Evolutionary conservation across 1,284 basidiomycete genomes (phyloP).

Genomic region (Ustilago trichophora): DNA sequence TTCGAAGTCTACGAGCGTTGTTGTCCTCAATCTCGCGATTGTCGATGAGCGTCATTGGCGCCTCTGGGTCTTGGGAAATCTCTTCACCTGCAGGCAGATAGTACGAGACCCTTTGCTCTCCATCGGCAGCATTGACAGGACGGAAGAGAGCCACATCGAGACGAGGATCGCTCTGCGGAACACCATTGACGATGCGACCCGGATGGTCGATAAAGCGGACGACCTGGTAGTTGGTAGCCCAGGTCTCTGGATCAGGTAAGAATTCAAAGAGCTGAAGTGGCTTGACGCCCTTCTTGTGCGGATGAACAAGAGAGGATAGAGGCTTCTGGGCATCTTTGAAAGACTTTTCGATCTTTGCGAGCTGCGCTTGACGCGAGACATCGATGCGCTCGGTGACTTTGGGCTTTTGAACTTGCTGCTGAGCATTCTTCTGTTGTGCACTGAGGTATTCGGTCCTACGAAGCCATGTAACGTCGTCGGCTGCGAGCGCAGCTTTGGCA

Average conservation of each 20-base stretch:
- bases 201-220: constrained; percentile 63
- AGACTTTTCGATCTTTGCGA: constrained; percentile 59
- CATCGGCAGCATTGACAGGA: constrained; percentile 49
- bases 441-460: constrained; percentile 63
- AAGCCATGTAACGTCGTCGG: constrained; percentile 63
- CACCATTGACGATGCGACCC: constrained; percentile 50
- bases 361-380: constrained; percentile 53
- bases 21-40: constrained; percentile 40
- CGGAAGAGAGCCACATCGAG: constrained; percentile 57
- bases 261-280: constrained; percentile 60
- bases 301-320: constrained; percentile 51
- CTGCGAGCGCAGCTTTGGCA: constrained; percentile 38
- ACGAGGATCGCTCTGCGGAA: constrained; percentile 51
- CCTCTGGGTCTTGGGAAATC: constrained; percentile 42
- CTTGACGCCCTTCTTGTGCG: constrained; percentile 58
- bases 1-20: constrained; percentile 50
- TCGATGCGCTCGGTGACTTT: constrained; percentile 48
- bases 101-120: constrained; percentile 59
- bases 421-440: constrained; percentile 53
- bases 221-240: constrained; percentile 62
- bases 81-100: constrained; percentile 58
- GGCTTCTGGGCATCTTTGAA: constrained; percentile 57
- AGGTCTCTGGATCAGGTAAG: constrained; percentile 64
- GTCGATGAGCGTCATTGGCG: constrained; percentile 31
- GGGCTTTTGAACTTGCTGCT: constrained; percentile 44